Evolutionary conservation across 306 rosid genomes (phyloP).

Genomic region (Mucuna pruriens): DNA sequence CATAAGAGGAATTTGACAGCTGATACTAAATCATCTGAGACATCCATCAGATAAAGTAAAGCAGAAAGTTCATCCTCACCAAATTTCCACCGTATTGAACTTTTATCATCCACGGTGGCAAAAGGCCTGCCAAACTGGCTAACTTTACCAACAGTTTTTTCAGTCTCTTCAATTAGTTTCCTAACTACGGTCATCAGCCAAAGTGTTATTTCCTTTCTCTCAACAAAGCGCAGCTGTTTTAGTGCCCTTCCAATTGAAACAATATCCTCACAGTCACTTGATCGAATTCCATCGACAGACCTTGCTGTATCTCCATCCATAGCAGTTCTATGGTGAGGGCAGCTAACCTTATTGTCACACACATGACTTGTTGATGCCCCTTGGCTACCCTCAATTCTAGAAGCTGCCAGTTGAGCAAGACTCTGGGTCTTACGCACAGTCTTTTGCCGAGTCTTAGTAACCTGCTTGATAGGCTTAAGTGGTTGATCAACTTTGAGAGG

Average conservation of each 20-base stretch:
- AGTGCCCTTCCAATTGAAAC: constrained; percentile 71
- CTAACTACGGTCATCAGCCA: constrained; percentile 73
- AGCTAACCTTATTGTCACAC: constrained; percentile 80
- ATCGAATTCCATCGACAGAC: constrained; percentile 55
- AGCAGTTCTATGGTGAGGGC: constrained; percentile 87
- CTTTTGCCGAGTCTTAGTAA: constrained; percentile 77
- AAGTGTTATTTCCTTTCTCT: constrained; percentile 66
- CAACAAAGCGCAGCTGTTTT: constrained; percentile 69
- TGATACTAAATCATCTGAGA: constrained; percentile 75
- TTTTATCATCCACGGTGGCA: constrained; percentile 64
- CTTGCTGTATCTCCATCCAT: constrained; percentile 65
- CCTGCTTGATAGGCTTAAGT: constrained; percentile 67
- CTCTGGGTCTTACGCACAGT: constrained; percentile 77
- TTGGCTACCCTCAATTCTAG: constrained; percentile 96
- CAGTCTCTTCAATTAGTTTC: constrained; percentile 79
- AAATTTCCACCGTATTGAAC: constrained; percentile 76
- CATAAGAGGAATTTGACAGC: constrained; percentile 85
- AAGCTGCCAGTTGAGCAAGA: constrained; percentile 83
- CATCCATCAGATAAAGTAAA: constrained; percentile 78
- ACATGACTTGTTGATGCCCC: constrained; percentile 98
- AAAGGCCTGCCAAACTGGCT: constrained; percentile 78
- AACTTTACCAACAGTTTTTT: constrained; percentile 66
- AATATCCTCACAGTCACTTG: constrained; percentile 58
- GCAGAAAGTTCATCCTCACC: constrained; percentile 87
- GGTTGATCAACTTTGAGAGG: constrained; percentile 76